These are phyloP conservation scores for Carallia pectinifolia DNA, from an alignment of 345 rosid genomes.

Conservation along the genomic window DNA sequence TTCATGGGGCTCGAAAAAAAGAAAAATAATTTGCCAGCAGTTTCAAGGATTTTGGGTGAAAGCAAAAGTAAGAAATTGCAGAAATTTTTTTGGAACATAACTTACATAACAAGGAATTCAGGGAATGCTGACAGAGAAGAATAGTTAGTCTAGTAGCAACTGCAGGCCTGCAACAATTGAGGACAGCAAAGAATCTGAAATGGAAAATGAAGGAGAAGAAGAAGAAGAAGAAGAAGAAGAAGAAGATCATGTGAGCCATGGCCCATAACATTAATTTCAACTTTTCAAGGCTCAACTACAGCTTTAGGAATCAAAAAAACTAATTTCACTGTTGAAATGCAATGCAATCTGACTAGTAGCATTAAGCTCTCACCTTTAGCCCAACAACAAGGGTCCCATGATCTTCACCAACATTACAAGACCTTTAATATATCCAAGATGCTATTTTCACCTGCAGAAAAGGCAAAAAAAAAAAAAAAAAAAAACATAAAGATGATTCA, in stretches of 20 bases:
- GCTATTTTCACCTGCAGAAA: slow-evolving; percentile 24
- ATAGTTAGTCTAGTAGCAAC: background rate
- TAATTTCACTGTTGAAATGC: slow-evolving; percentile 15
- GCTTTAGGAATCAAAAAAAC: slow-evolving; percentile 20
- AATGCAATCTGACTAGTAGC: slow-evolving; percentile 17
- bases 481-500: slow-evolving; percentile 4
- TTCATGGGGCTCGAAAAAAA: background rate
- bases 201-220: background rate
- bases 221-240: slow-evolving; percentile 21
- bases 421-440: slow-evolving; percentile 23
- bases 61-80: background rate
- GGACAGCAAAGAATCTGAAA: slow-evolving; percentile 5
- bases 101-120: background rate
- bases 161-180: too few species aligned
- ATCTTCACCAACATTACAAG: slow-evolving; percentile 1
- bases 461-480: background rate
- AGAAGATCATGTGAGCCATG: slow-evolving; percentile 16
- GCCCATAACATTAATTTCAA: background rate
- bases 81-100: background rate
- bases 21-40: background rate
- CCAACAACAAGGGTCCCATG: slow-evolving; percentile 39
- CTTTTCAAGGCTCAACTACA: background rate
- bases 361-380: slow-evolving; percentile 30
- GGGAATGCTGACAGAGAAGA: background rate
- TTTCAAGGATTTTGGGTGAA: background rate